Evolutionary conservation across 495 filamentous ascomycete species (phyloP), one percentile per base, ranked within the genome.

Genomic region (Aspergillus incahuasiensis): DNA sequence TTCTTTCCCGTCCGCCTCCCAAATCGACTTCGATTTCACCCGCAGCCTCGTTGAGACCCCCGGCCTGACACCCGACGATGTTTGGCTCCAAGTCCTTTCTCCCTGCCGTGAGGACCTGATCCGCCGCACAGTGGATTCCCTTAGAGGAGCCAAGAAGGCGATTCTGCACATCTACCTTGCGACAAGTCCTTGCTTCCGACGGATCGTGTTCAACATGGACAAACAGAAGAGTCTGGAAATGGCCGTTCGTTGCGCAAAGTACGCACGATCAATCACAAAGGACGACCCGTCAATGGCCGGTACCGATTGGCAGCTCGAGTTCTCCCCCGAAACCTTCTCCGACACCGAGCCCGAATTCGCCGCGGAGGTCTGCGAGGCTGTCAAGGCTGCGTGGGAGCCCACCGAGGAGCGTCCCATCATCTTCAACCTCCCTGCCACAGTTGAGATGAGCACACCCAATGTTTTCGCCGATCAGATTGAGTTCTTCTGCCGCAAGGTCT

Each of bases 391-490:
- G 0, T 98, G 94, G 94, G 92, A 77, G 50, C 92, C 94, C 6
- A 82, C 85, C 0, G 85, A 74, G 18, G 80, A 92, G 67, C 86
- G 87, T 63, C 90, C 87, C 15, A 94, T 98, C 63, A 92, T 98
- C 67, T 97, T 98, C 81, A 98, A 98, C 71, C 81, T 98, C 28
- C 94, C 94, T 9, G 94, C 94, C 7, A 97, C 94, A 0, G 94
- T 98, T 18, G 94, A 97, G 73, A 87, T 97, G 87, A 73, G 90
- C 2, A 98, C 94, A 2, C 94, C 94, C 18, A 98, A 98, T 64
- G 81, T 97, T 48, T 98, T 95, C 66, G 94, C 94, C 24, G 94
- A 98, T 71, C 90, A 95, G 73, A 88, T 98, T 59, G 94, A 98
- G 67, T 96, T 89, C 74, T 98, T 98, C 74, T 95, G 91, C 74